Evolutionary conservation across 1,284 basidiomycete genomes (phyloP), one percentile per base, ranked within the genome.

Genomic region (Exobasidium rhododendri): DNA sequence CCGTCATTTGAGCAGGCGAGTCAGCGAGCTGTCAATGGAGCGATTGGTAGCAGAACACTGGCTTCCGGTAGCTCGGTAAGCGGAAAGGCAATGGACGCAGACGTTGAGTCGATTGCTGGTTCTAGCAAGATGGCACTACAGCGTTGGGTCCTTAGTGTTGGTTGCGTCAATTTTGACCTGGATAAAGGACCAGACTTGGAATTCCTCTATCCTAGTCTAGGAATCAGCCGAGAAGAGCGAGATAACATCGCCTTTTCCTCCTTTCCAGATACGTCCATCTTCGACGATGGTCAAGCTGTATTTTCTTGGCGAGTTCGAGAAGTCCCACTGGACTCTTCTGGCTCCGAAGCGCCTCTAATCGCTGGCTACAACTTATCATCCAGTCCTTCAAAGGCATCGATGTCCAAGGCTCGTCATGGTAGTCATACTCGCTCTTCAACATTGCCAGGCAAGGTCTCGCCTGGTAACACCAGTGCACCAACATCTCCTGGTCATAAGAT

Each of bases 231-330:
- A 67, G 83, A 82, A 44, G 91, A 89, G 80, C 84, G 83, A 65
- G 90, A 89, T 69, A 96, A 94, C 74, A 88, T 96, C 43, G 92
- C 93, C 4, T 97, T 97, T 81, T 92, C 91, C 0, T 88, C 92
- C 0, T 93, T 98, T 74, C 94, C 94, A 0, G 94, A 97, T 74
- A 93, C 91, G 10, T 69, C 77, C 4, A 79, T 79, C 49, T 79
- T 78, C 47, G 73, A 74, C 31, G 68, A 74, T 51, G 77, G 77
- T 30, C 68, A 55, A 24, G 63, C 68, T 35, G 70, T 69, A 51
- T 78, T 76, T 49, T 79, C 71, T 1, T 80, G 71, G 72, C 68
- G 77, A 35, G 71, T 75, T 53, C 67, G 78, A 29, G 77, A 73
- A 59, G 77, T 74, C 43, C 78, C 72, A 3, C 59, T 75, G 17